Conservation (phyloP, 2,329 filamentous ascomycete genomes). For the Fusarium sp. region DNA sequence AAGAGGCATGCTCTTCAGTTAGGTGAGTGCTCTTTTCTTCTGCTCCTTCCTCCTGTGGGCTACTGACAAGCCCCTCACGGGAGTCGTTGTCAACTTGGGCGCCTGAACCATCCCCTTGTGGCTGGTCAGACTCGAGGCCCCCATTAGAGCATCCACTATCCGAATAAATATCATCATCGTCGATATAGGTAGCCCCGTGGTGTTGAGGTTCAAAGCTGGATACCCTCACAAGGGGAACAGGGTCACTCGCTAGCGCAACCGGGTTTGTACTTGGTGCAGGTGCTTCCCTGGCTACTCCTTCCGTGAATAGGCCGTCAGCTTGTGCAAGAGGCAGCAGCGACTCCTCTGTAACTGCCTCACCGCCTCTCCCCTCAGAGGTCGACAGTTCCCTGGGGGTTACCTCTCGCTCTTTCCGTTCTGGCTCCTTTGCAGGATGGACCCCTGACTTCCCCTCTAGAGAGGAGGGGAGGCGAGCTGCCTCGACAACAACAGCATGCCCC, state of each 20-base stretch:
- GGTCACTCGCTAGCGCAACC: not conserved
- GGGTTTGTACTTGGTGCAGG: not conserved
- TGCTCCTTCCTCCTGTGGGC: no score
- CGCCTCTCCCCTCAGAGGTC: conserved; percentile 5
- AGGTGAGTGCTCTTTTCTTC: not conserved
- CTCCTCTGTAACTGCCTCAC: not conserved
- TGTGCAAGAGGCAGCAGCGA: conserved; percentile 9
- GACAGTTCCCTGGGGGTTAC: not conserved
- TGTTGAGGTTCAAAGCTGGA: no score
- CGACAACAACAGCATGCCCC: not conserved
- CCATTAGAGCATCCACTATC: not conserved
- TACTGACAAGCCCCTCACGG: not conserved
- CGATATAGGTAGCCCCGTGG: no score
- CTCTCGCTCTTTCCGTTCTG: not conserved
- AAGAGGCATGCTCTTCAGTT: not conserved
- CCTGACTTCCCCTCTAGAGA: conserved; percentile 4
- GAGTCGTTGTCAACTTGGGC: not conserved
- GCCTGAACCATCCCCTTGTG: not conserved
- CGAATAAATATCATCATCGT: no score
- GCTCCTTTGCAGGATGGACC: not conserved
- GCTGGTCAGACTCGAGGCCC: not conserved
- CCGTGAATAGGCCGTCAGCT: not conserved
- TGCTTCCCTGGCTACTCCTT: not conserved
- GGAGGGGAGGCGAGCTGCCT: not conserved
- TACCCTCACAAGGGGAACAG: not conserved